Conservation (phyloP, 495 filamentous ascomycete species). For the Paragyromitra xinjiangensis region DNA sequence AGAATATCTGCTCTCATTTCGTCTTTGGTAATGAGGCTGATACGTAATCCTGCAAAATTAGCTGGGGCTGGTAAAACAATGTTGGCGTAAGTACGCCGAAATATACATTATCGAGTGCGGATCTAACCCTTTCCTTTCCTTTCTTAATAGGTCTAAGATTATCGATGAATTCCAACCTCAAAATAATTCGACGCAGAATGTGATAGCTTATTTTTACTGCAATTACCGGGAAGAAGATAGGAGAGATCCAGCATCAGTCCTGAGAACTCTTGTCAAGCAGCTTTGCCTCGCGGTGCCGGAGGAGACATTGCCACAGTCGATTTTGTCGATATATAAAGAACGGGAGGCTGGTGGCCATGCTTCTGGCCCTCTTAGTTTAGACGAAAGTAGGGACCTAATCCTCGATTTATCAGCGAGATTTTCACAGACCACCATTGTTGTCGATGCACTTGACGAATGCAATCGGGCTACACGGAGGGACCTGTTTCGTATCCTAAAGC, state of each 20-base stretch:
- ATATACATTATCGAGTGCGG: neutral
- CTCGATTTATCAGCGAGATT: slow-evolving; percentile 8
- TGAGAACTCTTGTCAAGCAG: slow-evolving; percentile 23
- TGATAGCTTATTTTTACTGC: slow-evolving; percentile 49
- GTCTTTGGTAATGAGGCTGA: neutral
- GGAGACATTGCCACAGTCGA: neutral
- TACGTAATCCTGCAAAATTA: neutral
- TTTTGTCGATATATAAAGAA: neutral
- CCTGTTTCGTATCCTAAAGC: slow-evolving; percentile 17
- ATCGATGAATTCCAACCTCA: neutral
- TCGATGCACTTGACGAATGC: slow-evolving; percentile 52
- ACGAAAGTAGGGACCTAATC: slow-evolving; percentile 32
- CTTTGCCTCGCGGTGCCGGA: neutral
- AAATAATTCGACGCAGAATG: neutral
- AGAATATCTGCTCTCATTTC: neutral
- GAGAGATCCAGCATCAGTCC: slow-evolving; percentile 1
- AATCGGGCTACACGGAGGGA: slow-evolving; percentile 1
- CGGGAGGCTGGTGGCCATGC: neutral
- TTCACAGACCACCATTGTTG: slow-evolving; percentile 34
- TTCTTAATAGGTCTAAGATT: slow-evolving; percentile 28
- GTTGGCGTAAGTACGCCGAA: slow-evolving; percentile 10
- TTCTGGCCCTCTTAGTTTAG: neutral
- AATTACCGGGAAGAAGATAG: slow-evolving; percentile 12
- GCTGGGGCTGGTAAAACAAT: slow-evolving; percentile 34
- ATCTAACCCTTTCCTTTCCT: neutral